Conservation (phyloP, 257 asterid genomes). For the Solanum clarkiae region DNA sequence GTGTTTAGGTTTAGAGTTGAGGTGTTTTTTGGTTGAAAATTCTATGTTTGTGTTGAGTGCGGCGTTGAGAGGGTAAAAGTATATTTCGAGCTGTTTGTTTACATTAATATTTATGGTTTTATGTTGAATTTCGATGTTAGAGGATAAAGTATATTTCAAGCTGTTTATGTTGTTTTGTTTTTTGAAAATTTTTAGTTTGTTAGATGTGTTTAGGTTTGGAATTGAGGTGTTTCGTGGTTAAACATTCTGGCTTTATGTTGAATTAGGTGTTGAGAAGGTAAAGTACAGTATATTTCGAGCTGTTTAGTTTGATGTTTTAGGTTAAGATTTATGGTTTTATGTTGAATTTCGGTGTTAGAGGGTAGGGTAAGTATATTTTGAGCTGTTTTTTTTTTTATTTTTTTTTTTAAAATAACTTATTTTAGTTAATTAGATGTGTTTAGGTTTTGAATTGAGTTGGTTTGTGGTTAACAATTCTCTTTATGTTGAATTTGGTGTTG, state of each 20-base stretch:
- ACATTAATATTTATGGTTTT: neutral
- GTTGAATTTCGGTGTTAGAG: neutral
- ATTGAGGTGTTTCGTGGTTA: neutral
- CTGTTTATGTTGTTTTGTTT: neutral
- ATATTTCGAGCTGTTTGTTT: neutral
- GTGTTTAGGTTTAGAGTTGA: neutral
- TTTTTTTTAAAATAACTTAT: neutral
- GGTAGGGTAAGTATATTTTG: neutral
- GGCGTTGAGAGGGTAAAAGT: neutral
- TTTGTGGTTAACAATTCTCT: neutral
- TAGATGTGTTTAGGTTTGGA: neutral
- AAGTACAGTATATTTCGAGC: neutral
- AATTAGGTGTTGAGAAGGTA: neutral
- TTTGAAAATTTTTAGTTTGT: neutral
- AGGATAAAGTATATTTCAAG: neutral
- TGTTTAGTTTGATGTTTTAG: neutral
- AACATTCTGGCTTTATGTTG: neutral
- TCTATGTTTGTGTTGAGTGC: neutral
- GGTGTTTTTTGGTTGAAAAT: neutral
- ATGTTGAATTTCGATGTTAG: neutral
- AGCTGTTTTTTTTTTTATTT: too few species aligned
- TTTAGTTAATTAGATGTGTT: neutral
- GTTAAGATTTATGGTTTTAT: neutral
- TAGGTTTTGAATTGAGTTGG: neutral
- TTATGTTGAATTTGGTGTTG: neutral